Evolutionary conservation across 768 basidiomycete genomes (phyloP).

Genomic region (Cystofilobasidium bisporidii): DNA sequence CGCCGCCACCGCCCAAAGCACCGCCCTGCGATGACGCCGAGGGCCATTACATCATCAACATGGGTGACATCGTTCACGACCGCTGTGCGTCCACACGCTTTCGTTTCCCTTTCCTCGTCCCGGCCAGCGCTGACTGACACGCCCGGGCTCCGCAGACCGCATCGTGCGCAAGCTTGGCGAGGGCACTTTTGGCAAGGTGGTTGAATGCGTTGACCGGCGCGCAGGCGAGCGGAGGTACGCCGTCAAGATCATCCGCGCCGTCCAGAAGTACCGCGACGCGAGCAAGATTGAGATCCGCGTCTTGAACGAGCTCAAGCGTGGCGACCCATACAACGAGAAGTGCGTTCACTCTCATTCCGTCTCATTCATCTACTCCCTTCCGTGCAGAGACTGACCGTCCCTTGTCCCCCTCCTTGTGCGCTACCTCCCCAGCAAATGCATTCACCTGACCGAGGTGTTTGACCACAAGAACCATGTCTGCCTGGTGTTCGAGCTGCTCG

Average conservation of each 20-base stretch:
- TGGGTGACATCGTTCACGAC: conserved; percentile 73
- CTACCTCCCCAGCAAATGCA: conserved; percentile 73
- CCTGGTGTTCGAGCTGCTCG: conserved; percentile 86
- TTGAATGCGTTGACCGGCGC: conserved; percentile 73
- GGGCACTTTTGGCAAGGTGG: conserved; percentile 98
- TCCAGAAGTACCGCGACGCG: conserved; percentile 97
- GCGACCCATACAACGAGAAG: conserved; percentile 81
- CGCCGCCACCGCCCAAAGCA: conserved; percentile 34
- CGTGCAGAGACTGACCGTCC: too few species aligned
- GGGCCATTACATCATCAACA: conserved; percentile 92
- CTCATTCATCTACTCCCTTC: too few species aligned
- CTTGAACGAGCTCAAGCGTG: conserved; percentile 76
- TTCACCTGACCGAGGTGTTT: conserved; percentile 87
- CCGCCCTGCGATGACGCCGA: conserved; percentile 91
- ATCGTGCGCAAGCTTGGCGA: conserved; percentile 85
- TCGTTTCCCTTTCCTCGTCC: neutral
- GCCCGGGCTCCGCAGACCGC: conserved; percentile 54
- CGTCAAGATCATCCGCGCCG: conserved; percentile 97
- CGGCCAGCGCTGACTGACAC: too few species aligned
- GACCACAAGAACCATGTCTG: conserved; percentile 97
- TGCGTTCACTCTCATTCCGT: conserved; percentile 44
- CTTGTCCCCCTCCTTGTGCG: neutral
- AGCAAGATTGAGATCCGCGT: conserved; percentile 97
- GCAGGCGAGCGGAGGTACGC: conserved; percentile 70
- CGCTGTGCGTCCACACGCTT: conserved; percentile 54